phyloP scores from a whole-genome alignment of 371 early-diverging fungal species.

The Mortierella sp. region DNA sequence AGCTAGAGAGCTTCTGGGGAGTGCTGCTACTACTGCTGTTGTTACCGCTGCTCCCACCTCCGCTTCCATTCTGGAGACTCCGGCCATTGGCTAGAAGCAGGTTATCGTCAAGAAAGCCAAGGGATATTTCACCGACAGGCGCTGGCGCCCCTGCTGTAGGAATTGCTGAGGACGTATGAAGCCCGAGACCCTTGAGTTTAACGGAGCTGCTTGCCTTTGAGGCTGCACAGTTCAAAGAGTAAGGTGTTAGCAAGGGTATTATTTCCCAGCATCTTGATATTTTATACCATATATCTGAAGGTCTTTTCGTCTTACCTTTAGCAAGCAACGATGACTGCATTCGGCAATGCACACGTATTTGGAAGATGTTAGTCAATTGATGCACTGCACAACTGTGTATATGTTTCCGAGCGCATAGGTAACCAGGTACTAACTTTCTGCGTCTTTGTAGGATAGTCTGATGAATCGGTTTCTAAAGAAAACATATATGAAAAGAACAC shows the following conservation, averaged over 20 bases:
- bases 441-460: conserved; percentile 28
- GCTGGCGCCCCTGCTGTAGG: conserved; percentile 17
- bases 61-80: conserved; percentile 43
- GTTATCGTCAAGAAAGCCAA: conserved; percentile 40
- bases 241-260: too few species aligned
- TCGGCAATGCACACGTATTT: neutral
- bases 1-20: conserved; percentile 41
- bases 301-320: conserved; percentile 12
- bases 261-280: too few species aligned
- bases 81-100: conserved; percentile 40
- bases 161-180: conserved; percentile 23
- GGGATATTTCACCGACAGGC: conserved; percentile 39
- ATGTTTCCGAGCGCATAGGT: too few species aligned
- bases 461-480: conserved; percentile 17
- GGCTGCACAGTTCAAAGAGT: conserved; percentile 6
- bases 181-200: conserved; percentile 37
- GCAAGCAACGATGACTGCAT: conserved; percentile 26
- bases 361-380: too few species aligned
- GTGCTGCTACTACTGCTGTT: neutral
- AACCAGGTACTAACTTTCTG: conserved; percentile 21
- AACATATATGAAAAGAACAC: neutral
- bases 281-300: too few species aligned
- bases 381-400: too few species aligned
- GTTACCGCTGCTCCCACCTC: conserved; percentile 10
- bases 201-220: conserved; percentile 32